Evolutionary conservation across 2,329 filamentous ascomycete species (phyloP).

Genomic region (Monosporascus sp.): DNA sequence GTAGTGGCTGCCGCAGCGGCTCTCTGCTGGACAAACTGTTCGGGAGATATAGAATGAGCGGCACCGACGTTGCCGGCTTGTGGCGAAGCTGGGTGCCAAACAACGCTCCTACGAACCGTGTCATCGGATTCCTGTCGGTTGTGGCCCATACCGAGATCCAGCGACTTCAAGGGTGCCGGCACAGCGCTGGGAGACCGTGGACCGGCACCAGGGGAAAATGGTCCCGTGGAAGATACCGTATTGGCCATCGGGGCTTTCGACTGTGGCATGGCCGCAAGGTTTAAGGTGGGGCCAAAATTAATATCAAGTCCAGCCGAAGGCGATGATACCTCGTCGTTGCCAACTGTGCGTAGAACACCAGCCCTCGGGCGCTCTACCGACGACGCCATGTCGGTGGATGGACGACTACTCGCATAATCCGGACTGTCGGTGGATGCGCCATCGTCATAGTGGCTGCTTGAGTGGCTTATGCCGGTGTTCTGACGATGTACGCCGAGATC

Average conservation of each 20-base stretch:
- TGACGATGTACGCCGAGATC: conserved; percentile 24
- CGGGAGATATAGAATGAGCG: conserved; percentile 54
- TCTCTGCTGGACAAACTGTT: conserved; percentile 80
- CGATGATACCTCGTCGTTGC: conserved; percentile 37
- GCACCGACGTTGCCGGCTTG: conserved; percentile 43
- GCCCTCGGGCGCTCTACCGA: conserved; percentile 65
- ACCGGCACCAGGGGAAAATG: conserved; percentile 23
- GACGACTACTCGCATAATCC: conserved; percentile 70
- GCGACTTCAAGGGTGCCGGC: conserved; percentile 11
- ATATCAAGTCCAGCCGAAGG: conserved; percentile 43
- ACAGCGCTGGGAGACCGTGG: conserved; percentile 2
- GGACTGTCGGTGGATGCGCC: conserved; percentile 61
- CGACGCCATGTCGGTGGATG: conserved; percentile 44
- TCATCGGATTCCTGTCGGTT: conserved; percentile 45
- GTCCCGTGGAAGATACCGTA: conserved; percentile 16
- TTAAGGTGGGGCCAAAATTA: conserved; percentile 81
- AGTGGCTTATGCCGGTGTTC: conserved; percentile 29
- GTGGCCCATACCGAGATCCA: conserved; percentile 28
- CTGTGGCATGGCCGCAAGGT: conserved; percentile 40
- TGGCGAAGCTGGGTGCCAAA: conserved; percentile 70
- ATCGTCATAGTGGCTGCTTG: conserved; percentile 52
- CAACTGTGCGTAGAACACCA: conserved; percentile 75
- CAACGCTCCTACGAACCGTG: conserved; percentile 58
- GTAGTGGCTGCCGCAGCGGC: conserved; percentile 52
- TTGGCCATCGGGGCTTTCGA: conserved; percentile 11